Percentiles rank a stretch among this genome's conserved stretches.
phyloP scores from a whole-genome alignment of 2,329 filamentous ascomycete genomes.

The Monosporascus ibericus region DNA sequence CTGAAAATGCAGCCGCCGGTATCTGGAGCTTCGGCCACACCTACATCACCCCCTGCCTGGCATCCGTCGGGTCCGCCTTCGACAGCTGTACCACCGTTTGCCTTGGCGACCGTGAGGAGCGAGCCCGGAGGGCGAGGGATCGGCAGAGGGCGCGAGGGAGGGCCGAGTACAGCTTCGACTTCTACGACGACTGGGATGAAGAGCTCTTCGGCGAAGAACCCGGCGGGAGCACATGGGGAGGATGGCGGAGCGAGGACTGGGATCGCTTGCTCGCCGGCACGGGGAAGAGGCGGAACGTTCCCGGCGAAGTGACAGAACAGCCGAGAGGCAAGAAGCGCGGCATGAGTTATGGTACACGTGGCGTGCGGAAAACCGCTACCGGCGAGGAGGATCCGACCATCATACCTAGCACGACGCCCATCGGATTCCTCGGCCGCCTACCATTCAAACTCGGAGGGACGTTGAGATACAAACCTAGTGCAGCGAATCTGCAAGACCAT shows the following conservation, averaged over 20 bases:
- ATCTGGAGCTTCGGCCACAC: conserved; percentile 85
- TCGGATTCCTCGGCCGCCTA: conserved; percentile 77
- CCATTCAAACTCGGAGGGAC: conserved; percentile 82
- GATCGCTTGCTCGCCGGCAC: conserved; percentile 74
- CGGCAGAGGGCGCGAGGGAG: conserved; percentile 52
- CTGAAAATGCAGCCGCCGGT: conserved; percentile 83
- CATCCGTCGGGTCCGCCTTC: conserved; percentile 58
- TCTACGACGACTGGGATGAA: conserved; percentile 94
- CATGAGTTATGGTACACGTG: conserved; percentile 84
- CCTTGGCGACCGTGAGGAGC: conserved; percentile 66
- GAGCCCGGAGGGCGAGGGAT: conserved; percentile 61
- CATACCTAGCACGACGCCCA: conserved; percentile 79
- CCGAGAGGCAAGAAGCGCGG: conserved; percentile 52
- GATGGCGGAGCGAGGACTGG: conserved; percentile 79
- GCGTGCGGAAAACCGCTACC: conserved; percentile 39
- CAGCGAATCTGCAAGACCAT: conserved; percentile 84
- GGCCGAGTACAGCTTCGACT: conserved; percentile 87
- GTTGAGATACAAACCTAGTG: conserved; percentile 82
- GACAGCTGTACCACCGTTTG: conserved; percentile 69
- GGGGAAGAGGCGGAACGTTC: conserved; percentile 28
- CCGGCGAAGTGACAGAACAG: conserved; percentile 22
- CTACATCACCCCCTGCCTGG: conserved; percentile 78
- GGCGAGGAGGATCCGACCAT: conserved; percentile 73
- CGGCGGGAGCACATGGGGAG: conserved; percentile 55
- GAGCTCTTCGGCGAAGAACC: conserved; percentile 36